These are phyloP conservation scores for Fusarium robinianum DNA, from an alignment of 2,329 filamentous ascomycete species.

Conservation along the genomic window DNA sequence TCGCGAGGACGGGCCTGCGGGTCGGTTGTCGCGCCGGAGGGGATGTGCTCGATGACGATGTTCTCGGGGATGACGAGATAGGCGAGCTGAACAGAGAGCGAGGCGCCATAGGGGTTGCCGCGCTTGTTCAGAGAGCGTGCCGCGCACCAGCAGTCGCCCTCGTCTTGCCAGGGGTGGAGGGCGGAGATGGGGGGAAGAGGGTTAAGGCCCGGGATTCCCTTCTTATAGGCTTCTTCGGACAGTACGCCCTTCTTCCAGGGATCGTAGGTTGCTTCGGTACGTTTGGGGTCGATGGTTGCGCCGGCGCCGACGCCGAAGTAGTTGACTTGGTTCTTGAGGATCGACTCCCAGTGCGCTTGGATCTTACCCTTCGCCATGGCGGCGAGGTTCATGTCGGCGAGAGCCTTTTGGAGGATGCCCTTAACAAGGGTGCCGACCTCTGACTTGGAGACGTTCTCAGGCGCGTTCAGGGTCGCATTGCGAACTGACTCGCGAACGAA, in stretches of 20 bases:
- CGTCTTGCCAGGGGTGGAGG: constrained; percentile 71
- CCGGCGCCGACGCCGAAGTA: constrained; percentile 71
- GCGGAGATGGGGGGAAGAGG: constrained; percentile 55
- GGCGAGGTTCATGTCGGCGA: constrained; percentile 52
- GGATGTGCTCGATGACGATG: constrained; percentile 73
- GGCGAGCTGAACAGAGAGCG: constrained; percentile 66
- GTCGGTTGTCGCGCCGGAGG: constrained; percentile 63
- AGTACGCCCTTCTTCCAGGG: constrained; percentile 29
- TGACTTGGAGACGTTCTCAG: constrained; percentile 43
- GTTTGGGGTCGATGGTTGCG: constrained; percentile 62
- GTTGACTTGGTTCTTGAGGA: constrained; percentile 66
- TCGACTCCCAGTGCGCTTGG: constrained; percentile 47
- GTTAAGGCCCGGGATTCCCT: constrained; percentile 27
- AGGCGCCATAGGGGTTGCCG: constrained; percentile 57
- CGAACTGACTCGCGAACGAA: constrained; percentile 41
- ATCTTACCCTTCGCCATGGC: constrained; percentile 54
- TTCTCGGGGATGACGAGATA: constrained; percentile 67
- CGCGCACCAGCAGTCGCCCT: constrained; percentile 88
- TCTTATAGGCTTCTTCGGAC: constrained; percentile 12
- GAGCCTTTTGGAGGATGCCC: constrained; percentile 47
- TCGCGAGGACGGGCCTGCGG: constrained; percentile 66
- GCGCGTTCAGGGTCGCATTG: constrained; percentile 31
- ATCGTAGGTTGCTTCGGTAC: constrained; percentile 64
- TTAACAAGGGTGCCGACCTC: constrained; percentile 51
- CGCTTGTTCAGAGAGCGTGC: constrained; percentile 47